Percentiles rank a stretch among this genome's conserved stretches.
Evolutionary conservation across 1,139 yeast genomes (phyloP).

Genomic region (Debaryomyces nepalensis): DNA sequence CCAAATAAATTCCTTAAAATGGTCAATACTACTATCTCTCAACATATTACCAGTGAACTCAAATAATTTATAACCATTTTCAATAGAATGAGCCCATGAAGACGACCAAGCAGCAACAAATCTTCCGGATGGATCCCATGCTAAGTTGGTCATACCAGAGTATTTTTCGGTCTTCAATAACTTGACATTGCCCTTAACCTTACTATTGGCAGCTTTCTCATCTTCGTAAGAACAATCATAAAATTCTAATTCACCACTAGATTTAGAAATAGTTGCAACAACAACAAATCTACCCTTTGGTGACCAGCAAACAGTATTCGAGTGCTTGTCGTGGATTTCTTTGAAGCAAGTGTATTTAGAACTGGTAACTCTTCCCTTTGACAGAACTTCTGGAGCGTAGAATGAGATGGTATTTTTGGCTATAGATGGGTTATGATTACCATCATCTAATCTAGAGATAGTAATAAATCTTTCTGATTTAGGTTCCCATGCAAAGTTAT

Average conservation of each 20-base stretch:
- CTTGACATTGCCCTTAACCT: slow-evolving; percentile 58
- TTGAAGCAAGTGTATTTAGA: slow-evolving; percentile 46
- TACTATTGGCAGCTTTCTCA: slow-evolving; percentile 42
- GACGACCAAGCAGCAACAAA: slow-evolving; percentile 89
- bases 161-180: slow-evolving; percentile 66
- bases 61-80: slow-evolving; percentile 87
- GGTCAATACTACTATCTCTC: slow-evolving; percentile 77
- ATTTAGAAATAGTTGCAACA: slow-evolving; percentile 70
- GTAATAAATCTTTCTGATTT: slow-evolving; percentile 83
- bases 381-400: slow-evolving; percentile 89
- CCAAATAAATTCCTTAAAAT: slow-evolving; percentile 91
- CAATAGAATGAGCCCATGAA: slow-evolving; percentile 80
- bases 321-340: slow-evolving; percentile 61
- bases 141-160: slow-evolving; percentile 79
- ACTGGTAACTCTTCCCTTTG: slow-evolving; percentile 72
- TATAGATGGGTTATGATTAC: slow-evolving; percentile 67
- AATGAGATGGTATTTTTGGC: slow-evolving; percentile 77
- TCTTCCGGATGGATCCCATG: slow-evolving; percentile 98
- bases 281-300: slow-evolving; percentile 92
- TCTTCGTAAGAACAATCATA: slow-evolving; percentile 87
- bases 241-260: slow-evolving; percentile 76
- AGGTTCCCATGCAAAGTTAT: slow-evolving; percentile 97
- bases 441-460: slow-evolving; percentile 68
- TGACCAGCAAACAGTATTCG: slow-evolving; percentile 83
- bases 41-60: slow-evolving; percentile 81